Conservation (phyloP, 352 stramenopile genomes). For the Globisporangium viniferum region DNA sequence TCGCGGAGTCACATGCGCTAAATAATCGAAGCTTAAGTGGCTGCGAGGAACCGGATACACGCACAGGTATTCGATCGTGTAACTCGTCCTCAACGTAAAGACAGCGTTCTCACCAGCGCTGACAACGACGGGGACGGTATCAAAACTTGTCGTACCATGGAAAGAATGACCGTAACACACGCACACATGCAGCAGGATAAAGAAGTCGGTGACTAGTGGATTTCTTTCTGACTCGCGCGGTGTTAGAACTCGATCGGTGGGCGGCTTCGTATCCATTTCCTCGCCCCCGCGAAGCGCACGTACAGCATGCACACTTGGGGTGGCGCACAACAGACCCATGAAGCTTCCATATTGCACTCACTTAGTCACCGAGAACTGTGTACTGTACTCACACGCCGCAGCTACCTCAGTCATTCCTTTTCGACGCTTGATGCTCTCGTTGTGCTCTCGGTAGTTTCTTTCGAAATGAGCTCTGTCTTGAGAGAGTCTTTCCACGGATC, state of each 20-base stretch:
- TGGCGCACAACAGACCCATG: background rate
- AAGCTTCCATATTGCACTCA: background rate
- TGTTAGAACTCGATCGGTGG: background rate
- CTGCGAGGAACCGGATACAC: background rate
- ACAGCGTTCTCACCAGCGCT: background rate
- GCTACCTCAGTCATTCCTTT: background rate
- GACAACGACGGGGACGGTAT: background rate
- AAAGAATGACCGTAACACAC: background rate
- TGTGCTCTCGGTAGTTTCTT: background rate
- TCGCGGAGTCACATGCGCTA: background rate
- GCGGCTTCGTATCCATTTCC: background rate
- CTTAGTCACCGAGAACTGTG: background rate
- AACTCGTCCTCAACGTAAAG: background rate
- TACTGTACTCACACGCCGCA: background rate
- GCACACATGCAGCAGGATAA: background rate
- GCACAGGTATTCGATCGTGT: background rate
- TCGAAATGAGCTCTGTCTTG: background rate
- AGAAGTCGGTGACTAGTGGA: background rate
- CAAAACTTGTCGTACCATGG: background rate
- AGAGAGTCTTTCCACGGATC: background rate
- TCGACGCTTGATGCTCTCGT: background rate
- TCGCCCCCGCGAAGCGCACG: no score
- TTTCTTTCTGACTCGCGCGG: background rate
- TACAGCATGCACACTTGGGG: background rate
- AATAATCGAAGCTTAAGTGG: slow-evolving; percentile 4